Percentiles rank a stretch among this genome's conserved stretches.
Conservation (phyloP, 768 basidiomycete species). For the Mrakia gelida region DNA sequence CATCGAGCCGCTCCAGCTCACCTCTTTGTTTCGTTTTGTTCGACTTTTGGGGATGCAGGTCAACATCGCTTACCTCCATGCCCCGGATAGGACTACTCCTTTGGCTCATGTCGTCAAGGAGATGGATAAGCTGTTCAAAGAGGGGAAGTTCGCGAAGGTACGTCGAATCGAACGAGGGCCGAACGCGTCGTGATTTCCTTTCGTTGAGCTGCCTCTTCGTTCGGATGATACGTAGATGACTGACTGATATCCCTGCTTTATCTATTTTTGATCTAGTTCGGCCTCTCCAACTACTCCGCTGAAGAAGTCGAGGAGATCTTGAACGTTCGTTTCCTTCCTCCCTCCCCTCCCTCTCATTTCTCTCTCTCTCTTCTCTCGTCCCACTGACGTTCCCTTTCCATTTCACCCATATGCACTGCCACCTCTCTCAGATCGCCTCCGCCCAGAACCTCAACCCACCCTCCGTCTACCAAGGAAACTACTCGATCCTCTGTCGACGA, state of each 20-base stretch:
- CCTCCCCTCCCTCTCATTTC: neutral
- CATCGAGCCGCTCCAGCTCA: no score
- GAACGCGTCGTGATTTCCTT: neutral
- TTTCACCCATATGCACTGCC: no score
- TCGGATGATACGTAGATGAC: no score
- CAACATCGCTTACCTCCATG: slow-evolving; percentile 23
- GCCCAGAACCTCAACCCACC: slow-evolving; percentile 6
- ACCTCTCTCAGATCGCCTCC: slow-evolving; percentile 1
- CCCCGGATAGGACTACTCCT: slow-evolving; percentile 10
- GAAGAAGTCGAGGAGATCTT: neutral
- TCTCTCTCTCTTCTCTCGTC: neutral
- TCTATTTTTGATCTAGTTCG: neutral
- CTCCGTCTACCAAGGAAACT: slow-evolving; percentile 27
- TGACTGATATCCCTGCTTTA: no score
- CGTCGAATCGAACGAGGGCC: neutral
- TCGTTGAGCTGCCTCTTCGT: neutral
- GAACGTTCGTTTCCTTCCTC: neutral
- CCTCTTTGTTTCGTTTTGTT: neutral
- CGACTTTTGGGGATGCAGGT: neutral
- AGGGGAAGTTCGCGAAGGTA: slow-evolving; percentile 17
- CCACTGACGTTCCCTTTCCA: neutral
- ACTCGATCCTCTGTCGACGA: slow-evolving; percentile 10
- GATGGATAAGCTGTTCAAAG: slow-evolving; percentile 13
- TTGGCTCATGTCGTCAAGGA: neutral
- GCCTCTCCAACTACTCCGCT: slow-evolving; percentile 11